A percentile compares a stretch with the other conserved stretches of the same genome.
These are phyloP conservation scores for Carex littledalei DNA, from an alignment of 176 grass and related monocot genomes.

Conservation along the genomic window DNA sequence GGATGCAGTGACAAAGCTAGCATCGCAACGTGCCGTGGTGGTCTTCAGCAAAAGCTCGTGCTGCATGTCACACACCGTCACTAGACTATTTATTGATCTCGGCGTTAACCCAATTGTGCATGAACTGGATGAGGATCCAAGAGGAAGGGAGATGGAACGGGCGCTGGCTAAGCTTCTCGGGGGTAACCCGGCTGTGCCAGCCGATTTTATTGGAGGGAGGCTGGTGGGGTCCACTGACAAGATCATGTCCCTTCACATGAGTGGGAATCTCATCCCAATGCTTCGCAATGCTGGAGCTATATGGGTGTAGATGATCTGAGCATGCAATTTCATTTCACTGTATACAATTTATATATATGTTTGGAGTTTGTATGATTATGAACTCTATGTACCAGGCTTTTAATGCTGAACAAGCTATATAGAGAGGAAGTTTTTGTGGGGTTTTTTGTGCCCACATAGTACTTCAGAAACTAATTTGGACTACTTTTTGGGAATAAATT, in stretches of 20 bases:
- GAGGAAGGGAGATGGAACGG: constrained; percentile 41
- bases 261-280: constrained; percentile 42
- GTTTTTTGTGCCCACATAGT: constrained; percentile 7
- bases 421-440: not conserved
- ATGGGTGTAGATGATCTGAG: constrained; percentile 32
- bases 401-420: not conserved
- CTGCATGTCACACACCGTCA: constrained; percentile 87
- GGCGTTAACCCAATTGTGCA: constrained; percentile 39
- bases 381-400: not conserved
- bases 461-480: not conserved
- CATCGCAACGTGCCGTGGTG: constrained; percentile 60
- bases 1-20: constrained; percentile 63
- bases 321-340: not conserved
- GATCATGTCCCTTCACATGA: constrained; percentile 55
- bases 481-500: constrained; percentile 2
- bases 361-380: constrained; percentile 5
- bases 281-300: constrained; percentile 48
- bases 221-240: constrained; percentile 47
- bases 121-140: constrained; percentile 41
- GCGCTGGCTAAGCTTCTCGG: constrained; percentile 31
- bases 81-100: constrained; percentile 43
- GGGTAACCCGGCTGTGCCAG: constrained; percentile 24
- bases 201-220: constrained; percentile 54
- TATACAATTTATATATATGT: not conserved
- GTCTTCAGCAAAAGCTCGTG: constrained; percentile 84